phyloP scores from a whole-genome alignment of 2,329 filamentous ascomycete species.

The Seiridium unicorne region DNA sequence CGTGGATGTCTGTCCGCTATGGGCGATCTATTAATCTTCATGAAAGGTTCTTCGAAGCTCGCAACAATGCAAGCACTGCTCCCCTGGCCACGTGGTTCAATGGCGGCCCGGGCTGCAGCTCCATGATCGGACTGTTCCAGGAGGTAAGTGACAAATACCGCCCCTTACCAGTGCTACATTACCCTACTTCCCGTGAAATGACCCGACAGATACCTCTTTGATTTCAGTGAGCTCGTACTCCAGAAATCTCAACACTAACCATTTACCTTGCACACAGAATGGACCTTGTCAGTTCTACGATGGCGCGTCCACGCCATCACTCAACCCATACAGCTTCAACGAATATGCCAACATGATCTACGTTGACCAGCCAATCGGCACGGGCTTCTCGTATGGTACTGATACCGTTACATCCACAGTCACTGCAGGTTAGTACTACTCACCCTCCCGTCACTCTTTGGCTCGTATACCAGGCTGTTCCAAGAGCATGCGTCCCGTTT shows the following conservation, averaged over 20 bases:
- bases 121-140: constrained; percentile 38
- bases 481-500: no score
- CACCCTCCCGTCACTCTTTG: no score
- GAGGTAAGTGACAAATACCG: constrained; percentile 18
- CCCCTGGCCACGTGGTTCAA: constrained; percentile 36
- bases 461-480: no score
- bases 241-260: not conserved
- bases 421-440: constrained; percentile 26
- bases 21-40: not conserved
- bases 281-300: constrained; percentile 43
- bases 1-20: no score
- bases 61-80: constrained; percentile 25
- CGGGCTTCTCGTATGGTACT: constrained; percentile 39
- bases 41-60: constrained; percentile 32
- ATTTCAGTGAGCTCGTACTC: not conserved
- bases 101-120: constrained; percentile 38
- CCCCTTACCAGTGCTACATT: no score
- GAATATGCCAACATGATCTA: constrained; percentile 41
- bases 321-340: constrained; percentile 44
- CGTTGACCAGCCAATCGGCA: constrained; percentile 34
- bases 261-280: constrained; percentile 15
- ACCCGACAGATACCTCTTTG: no score
- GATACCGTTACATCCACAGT: constrained; percentile 37
- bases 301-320: constrained; percentile 29
- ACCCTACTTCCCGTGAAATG: no score